Evolutionary conservation across 1,139 yeast genomes (phyloP).

Genomic region (Taphrina betulina): DNA sequence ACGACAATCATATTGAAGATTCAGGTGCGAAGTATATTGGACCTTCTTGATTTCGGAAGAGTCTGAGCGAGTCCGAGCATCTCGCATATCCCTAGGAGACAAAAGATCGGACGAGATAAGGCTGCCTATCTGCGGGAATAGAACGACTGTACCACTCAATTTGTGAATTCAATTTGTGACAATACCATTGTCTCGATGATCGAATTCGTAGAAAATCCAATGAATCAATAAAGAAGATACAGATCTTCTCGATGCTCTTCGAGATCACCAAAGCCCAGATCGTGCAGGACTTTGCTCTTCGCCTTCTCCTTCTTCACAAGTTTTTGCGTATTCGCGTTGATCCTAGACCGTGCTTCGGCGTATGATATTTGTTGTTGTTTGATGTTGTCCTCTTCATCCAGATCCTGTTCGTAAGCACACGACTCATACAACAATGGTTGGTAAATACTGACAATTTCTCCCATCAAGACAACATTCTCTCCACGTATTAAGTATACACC

Average conservation of each 20-base stretch:
- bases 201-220: no score
- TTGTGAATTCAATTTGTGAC: no score
- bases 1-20: no score
- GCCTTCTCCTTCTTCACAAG: slow-evolving; percentile 50
- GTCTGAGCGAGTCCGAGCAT: no score
- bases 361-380: slow-evolving; percentile 60
- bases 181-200: no score
- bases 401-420: slow-evolving; percentile 50
- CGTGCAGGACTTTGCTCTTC: slow-evolving; percentile 53
- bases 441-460: slow-evolving; percentile 57
- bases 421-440: neutral
- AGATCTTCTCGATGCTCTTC: slow-evolving; percentile 31
- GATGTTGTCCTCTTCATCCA: slow-evolving; percentile 77
- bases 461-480: slow-evolving; percentile 93
- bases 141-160: no score
- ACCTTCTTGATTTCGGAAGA: no score
- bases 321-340: slow-evolving; percentile 46
- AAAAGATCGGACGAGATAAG: no score
- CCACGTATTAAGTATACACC: slow-evolving; percentile 93
- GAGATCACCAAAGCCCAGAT: slow-evolving; percentile 32
- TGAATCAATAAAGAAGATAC: slow-evolving; percentile 19
- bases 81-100: no score
- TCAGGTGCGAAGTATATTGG: no score
- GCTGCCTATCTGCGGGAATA: no score
- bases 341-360: slow-evolving; percentile 54